phyloP scores from a whole-genome alignment of 495 filamentous ascomycete species.

The Parmelia sp. region DNA sequence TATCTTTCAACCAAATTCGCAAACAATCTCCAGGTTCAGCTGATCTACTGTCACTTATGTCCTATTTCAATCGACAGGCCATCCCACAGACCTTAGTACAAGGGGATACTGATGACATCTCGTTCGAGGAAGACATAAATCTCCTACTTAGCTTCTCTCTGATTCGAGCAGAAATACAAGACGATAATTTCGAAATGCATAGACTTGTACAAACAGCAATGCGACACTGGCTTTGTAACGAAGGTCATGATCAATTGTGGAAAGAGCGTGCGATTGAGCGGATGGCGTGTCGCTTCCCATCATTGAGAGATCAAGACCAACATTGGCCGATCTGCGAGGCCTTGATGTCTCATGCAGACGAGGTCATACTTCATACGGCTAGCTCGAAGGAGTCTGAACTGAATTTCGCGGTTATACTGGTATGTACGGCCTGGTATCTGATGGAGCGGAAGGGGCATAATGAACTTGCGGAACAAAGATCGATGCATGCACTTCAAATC shows the following conservation, averaged over 20 bases:
- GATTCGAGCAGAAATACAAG: conserved; percentile 13
- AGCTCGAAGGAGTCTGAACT: not conserved
- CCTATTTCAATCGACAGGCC: conserved; percentile 37
- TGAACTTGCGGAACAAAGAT: conserved; percentile 1
- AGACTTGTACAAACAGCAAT: conserved; percentile 27
- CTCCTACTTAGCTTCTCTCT: conserved; percentile 26
- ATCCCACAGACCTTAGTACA: conserved; percentile 32
- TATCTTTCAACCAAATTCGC: conserved; percentile 42
- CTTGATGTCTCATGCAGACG: conserved; percentile 14
- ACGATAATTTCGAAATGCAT: conserved; percentile 22
- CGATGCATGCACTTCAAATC: not conserved
- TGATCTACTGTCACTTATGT: conserved; percentile 38
- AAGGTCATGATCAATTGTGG: not conserved
- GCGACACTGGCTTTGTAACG: conserved; percentile 20
- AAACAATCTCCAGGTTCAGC: conserved; percentile 27
- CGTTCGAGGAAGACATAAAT: conserved; percentile 14
- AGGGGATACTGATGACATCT: conserved; percentile 17
- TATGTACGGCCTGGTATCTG: not conserved
- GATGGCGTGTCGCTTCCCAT: conserved; percentile 8
- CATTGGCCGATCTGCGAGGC: conserved; percentile 11
- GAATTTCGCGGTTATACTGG: not conserved
- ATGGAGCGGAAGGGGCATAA: not conserved
- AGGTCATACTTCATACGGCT: not conserved
- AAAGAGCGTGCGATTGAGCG: conserved; percentile 14
- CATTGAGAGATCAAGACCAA: not conserved